Evolutionary conservation across 108 stramenopile species (phyloP), one percentile per base, ranked within the genome.

Genomic region (Nitzschia sp.): DNA sequence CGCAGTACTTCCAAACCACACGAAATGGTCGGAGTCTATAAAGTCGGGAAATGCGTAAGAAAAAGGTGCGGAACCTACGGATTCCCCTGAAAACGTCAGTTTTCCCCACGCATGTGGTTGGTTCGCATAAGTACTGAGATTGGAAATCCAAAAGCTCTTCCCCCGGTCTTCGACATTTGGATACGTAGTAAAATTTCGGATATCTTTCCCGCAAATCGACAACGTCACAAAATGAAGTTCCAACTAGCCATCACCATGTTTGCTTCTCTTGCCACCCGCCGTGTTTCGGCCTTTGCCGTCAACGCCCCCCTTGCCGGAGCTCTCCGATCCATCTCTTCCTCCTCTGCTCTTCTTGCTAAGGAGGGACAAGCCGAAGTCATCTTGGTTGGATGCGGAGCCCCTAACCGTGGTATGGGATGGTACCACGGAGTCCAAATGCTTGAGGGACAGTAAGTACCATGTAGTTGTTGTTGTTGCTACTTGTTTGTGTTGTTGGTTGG

Each of bases 331-430:
- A 68, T 63, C 42, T 43, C 44, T 53, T 61, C 64, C 15, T 57
- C 69, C 34, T 34, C 71, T 20, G 7, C 70, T 20, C 50, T 52
- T 1, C 46, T 66, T 26, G 81, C 81, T 34, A 70, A 74, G 73
- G 70, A 74, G n/a, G 88, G 88, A 62, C 92, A 93, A 80, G 92
- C 92, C 50, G 88, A 94, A 77, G 93, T 92, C 12, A 78, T 91
- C 54, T 74, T 93, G 11, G 87, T 95, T 22, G 95, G 95, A 69
- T 93, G 95, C 62, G 92, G 92, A 53, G 80, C 82, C 3, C 90
- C 89, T 21, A 86, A 90, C 69, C 76, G 91, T 44, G 95, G 71
- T 39, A 78, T 72, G 67, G 71, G 77, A 76, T 84, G 71, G 67
- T 78, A 72, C 51, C 67, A 95, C 72, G 91, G 81, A 52, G 69